phyloP scores from a whole-genome alignment of 2,329 filamentous ascomycete species.

The Penicillium sp. region DNA sequence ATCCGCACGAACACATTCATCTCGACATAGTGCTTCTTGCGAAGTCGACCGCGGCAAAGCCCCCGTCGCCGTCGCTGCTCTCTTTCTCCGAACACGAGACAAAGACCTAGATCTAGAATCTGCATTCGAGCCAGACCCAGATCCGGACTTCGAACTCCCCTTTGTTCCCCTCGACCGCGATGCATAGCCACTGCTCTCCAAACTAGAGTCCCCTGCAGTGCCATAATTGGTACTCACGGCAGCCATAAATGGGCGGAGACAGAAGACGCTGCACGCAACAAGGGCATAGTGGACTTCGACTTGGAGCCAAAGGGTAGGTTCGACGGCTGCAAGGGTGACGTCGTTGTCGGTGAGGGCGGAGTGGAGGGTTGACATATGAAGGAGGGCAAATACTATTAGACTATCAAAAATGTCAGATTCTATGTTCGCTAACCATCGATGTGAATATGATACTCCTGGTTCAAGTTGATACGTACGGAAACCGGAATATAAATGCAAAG shows the following conservation, averaged over 20 bases:
- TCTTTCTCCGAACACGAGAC: constrained; percentile 10
- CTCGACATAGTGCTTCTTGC: constrained; percentile 6
- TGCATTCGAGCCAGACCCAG: constrained; percentile 12
- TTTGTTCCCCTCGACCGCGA: constrained; percentile 20
- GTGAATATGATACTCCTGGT: background rate
- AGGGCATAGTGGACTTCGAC: constrained; percentile 37
- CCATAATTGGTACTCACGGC: constrained; percentile 39
- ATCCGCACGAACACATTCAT: background rate
- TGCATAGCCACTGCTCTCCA: constrained; percentile 25
- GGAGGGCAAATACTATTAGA: constrained; percentile 35
- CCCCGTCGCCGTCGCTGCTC: constrained; percentile 4
- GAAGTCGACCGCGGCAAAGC: constrained; percentile 4
- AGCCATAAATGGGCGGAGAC: constrained; percentile 37
- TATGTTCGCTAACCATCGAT: background rate
- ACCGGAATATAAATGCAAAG: constrained; percentile 35
- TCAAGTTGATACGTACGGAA: constrained; percentile 33
- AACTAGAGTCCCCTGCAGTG: constrained; percentile 31
- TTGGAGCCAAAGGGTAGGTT: constrained; percentile 38
- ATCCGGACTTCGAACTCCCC: constrained; percentile 16
- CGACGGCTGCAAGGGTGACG: constrained; percentile 35
- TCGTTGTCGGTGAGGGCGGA: constrained; percentile 31
- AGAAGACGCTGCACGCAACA: constrained; percentile 39
- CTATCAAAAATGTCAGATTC: constrained; percentile 20
- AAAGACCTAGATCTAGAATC: constrained; percentile 9
- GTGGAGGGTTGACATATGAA: constrained; percentile 37